Evolutionary conservation across 371 early-diverging fungal species (phyloP), one percentile per base, ranked within the genome.

Genomic region (Dichotomocladium elegans): DNA sequence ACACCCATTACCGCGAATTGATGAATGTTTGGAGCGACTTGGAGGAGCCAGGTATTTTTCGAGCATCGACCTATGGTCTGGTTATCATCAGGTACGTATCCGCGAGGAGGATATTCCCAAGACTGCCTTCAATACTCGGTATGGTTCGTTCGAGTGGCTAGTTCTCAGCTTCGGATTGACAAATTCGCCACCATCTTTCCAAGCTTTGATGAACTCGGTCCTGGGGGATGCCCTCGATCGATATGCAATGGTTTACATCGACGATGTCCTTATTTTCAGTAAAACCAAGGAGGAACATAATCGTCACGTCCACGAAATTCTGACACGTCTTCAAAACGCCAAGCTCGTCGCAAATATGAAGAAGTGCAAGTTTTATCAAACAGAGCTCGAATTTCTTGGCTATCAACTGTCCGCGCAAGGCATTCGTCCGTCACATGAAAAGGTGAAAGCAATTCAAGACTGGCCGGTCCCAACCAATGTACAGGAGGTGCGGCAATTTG

Each of bases 251-350:
- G 63, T 78, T 1, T 87, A 79, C 31, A 37, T 86, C 0, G 84
- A 88, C 51, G 79, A 85, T 51, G 79, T 85, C 1, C 51, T 86
- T 0, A 77, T 89, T 17, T 85, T 63, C 46, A 72, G 74, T 7
- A 45, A 66, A 11, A 68, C 61, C 8, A n/a, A 29, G n/a, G 65
- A 75, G 9, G 74, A 82, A 22, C 83, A 86, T 43, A 24, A 50
- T 4, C 3, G 37, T 7, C 72, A 85, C 49, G 34, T 80, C 10
- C 26, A 46, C 3, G 27, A 27, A 3, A 74, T 83, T 1, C 50
- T 83, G 1, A 11, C 61, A 0, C 27, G 57, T 9, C 60, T 86
- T 4, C 24, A 50, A 1, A 31, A 74, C 6, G 46, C 68, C 3
- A 42, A 65, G 2, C 51, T 86, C 2, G 61, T 57, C 11, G 59